Base-by-base conservation (phyloP, 2,329 filamentous ascomycete genomes). In the Colletotrichum sp. region DNA sequence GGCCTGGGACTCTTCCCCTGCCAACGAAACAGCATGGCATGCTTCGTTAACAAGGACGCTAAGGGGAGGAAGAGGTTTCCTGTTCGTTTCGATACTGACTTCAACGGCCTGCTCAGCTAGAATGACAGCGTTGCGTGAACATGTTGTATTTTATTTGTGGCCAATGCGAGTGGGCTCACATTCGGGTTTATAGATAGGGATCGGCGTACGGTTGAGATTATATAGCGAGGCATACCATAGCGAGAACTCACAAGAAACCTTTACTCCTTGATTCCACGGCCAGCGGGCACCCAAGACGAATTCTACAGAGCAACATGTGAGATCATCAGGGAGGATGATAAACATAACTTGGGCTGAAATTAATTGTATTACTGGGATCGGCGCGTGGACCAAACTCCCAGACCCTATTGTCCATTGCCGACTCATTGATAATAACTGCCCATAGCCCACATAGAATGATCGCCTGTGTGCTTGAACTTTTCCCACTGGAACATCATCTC, bases 61-160 rank as follows among this genome's bases (percentile, higher is more conserved):
- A 76, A 74, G 70, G 70, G 74, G 3, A 69, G 70, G 15, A 76
- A 68, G 32, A 67, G 16, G 7, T 76, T 76, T 3, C 74, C 74
- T 1, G 70, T 39, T 8, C 66, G 26, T 18, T 76, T 76, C 21
- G 52, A 76, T 3, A 60, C 70, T 28, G 74, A 62, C 8, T 76
- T 76, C 26, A 15, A 52, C n/a, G n/a, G 21, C 12, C 32, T 76
- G 2, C 13, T 76, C n/a, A 16, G 5, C 13, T 76, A 72, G 44
- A 62, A 10, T 16, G 21, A 55, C 24, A 52, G 16, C 3, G 13
- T 13, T 21, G 21, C 21, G 39, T 49, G 39, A 6, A 10, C 10
- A 6, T n/a, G 5, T 49, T 12, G 8, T 49, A 3, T 6, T 1
- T 12, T 49, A 21, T 0, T 49, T n/a, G 9, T 49, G 18, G 6